Conservation (phyloP, 2,329 filamentous ascomycete species). For the Xylariaceae sp. region DNA sequence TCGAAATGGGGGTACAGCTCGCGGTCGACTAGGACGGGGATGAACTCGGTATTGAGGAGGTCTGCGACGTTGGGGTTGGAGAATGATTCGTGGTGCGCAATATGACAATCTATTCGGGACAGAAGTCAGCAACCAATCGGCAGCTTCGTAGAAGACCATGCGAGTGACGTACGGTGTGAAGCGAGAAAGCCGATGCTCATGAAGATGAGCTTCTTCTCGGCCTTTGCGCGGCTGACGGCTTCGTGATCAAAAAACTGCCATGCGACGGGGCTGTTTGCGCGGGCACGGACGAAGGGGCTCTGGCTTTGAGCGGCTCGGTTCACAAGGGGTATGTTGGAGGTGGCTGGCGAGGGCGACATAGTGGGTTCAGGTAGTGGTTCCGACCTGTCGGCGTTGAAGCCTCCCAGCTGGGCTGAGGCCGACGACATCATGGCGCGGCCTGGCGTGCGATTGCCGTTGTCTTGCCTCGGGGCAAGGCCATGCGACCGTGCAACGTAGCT, state of each 20-base stretch:
- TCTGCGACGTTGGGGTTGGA: slow-evolving; percentile 75
- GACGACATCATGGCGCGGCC: no score
- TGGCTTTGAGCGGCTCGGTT: slow-evolving; percentile 40
- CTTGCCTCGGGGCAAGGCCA: no score
- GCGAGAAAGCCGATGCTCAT: slow-evolving; percentile 93
- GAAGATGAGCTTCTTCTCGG: slow-evolving; percentile 85
- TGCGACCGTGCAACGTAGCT: no score
- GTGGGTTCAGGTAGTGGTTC: no score
- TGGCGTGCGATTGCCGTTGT: no score
- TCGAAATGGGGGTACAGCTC: slow-evolving; percentile 94
- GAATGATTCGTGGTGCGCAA: slow-evolving; percentile 93
- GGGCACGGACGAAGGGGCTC: slow-evolving; percentile 64
- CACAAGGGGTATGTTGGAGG: slow-evolving; percentile 25
- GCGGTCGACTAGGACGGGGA: slow-evolving; percentile 89
- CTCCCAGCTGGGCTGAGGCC: no score
- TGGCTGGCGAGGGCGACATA: neutral
- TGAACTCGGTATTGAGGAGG: slow-evolving; percentile 81
- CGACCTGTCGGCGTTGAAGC: no score
- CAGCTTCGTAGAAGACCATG: neutral
- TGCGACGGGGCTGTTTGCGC: slow-evolving; percentile 77
- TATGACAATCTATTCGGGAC: slow-evolving; percentile 64
- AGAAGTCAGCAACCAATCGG: slow-evolving; percentile 9
- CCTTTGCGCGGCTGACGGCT: slow-evolving; percentile 71
- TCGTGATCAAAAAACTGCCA: slow-evolving; percentile 89
- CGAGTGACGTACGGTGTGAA: slow-evolving; percentile 74